Base-by-base conservation (phyloP, 2,329 filamentous ascomycete genomes). In the Penicillium sp. region DNA sequence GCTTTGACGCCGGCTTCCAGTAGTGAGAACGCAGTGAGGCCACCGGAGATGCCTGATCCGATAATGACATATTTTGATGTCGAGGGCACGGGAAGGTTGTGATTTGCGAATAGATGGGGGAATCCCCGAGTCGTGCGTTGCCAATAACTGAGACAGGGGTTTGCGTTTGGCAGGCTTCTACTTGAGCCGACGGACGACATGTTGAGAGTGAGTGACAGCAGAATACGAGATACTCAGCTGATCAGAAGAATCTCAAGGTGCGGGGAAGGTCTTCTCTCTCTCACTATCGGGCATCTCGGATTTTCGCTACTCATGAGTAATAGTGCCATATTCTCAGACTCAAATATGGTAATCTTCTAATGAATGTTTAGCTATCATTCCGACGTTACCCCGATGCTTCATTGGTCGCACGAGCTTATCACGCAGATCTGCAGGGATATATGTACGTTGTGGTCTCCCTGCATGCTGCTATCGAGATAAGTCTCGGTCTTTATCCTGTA, bases 141-240 rank as follows among this genome's bases (percentile, higher is more conserved):
- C 57, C 57, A 59, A 26, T 71, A 73, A 26, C 65, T 68, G 14
- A 70, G 54, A 39, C 66, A 64, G 22, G 67, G 58, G 4, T 47
- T 49, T 14, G 42, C 6, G 18, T 56, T 51, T 6, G 63, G 62
- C 20, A 63, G 28, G 50, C 46, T 58, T 34, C 46, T 49, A 36
- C 55, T 57, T 4, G 47, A 51, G 18, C 28, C 39, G 26, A 42
- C 14, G 2, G 10, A 4, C 3, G 31, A 34, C 31, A 34, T 34
- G 3, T 1, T 34, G 14, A 11, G 18, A 20, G 26, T 11, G 9
- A 34, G 11, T 2, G 31, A 18, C 8, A 18, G 14, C 8, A 7
- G 9, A 8, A 5, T 11, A 4, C 31, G 16, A 18, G 31, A 18
- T 20, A 16, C 7, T 3, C 3, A 7, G 8, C 14, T 10, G 16